Percentiles rank a stretch among this genome's conserved stretches.
Conservation (phyloP, 441 rosid species). For the Corymbia calophylla region DNA sequence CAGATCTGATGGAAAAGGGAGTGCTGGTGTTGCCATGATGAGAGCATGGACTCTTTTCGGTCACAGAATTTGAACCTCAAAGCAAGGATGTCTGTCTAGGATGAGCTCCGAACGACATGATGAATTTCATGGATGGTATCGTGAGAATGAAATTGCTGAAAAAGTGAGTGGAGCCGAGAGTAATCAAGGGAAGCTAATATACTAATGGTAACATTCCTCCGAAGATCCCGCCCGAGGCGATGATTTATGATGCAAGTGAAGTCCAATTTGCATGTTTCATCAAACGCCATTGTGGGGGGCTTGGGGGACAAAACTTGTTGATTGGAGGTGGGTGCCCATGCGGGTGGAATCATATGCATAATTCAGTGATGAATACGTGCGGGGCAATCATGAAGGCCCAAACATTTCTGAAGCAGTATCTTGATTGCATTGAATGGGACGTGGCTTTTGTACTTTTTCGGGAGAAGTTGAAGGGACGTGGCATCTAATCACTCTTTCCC, state of each 20-base stretch:
- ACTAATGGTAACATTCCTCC: neutral
- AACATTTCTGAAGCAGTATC: neutral
- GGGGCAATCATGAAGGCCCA: neutral
- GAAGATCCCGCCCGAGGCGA: neutral
- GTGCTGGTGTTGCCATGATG: neutral
- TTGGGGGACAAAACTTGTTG: neutral
- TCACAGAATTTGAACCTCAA: neutral
- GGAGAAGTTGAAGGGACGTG: neutral
- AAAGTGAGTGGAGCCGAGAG: neutral
- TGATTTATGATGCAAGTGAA: neutral
- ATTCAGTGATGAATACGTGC: neutral
- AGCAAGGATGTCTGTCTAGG: neutral
- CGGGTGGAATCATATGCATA: neutral
- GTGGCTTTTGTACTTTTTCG: neutral
- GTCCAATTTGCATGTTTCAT: neutral
- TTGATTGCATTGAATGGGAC: neutral
- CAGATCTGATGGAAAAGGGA: neutral
- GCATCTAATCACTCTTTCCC: neutral
- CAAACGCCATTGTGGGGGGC: neutral
- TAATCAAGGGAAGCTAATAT: neutral
- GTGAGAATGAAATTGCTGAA: neutral
- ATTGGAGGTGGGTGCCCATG: neutral
- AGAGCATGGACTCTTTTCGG: neutral
- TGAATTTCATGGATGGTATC: neutral
- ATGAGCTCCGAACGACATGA: neutral